Evolutionary conservation across 2,329 filamentous ascomycete genomes (phyloP).

Genomic region (Colletotrichum coccodes): DNA sequence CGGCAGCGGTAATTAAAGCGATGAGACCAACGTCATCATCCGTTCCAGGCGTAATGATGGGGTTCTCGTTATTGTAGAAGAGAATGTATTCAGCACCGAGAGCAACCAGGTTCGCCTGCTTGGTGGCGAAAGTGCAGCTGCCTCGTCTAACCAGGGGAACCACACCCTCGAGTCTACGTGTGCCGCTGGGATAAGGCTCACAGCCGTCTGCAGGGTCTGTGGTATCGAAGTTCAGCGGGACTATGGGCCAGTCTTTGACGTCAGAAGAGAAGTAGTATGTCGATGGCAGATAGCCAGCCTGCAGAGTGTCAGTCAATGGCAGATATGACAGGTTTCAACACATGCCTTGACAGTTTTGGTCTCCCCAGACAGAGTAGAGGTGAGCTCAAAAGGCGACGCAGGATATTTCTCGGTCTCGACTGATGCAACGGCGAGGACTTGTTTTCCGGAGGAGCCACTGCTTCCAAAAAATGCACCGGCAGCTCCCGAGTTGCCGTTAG

Average conservation of each 20-base stretch:
- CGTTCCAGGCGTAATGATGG: constrained; percentile 30
- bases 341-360: constrained; percentile 18
- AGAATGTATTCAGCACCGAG: constrained; percentile 42
- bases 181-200: constrained; percentile 37
- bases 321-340: constrained; percentile 23
- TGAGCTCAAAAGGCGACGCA: constrained; percentile 41
- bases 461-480: constrained; percentile 58
- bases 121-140: constrained; percentile 42
- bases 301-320: constrained; percentile 39
- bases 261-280: constrained; percentile 44
- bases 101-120: constrained; percentile 40
- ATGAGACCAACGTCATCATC: constrained; percentile 32
- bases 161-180: constrained; percentile 35
- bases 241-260: constrained; percentile 46
- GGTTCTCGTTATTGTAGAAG: constrained; percentile 42
- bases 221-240: constrained; percentile 40
- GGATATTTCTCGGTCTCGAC: constrained; percentile 44
- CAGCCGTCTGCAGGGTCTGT: constrained; percentile 40
- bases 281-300: constrained; percentile 46
- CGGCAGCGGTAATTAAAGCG: constrained; percentile 36
- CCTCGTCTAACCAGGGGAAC: constrained; percentile 45
- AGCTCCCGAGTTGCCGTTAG: constrained; percentile 62
- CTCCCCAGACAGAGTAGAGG: constrained; percentile 40
- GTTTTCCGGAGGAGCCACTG: constrained; percentile 51
- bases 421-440: constrained; percentile 56